Conservation (phyloP, 495 filamentous ascomycete species). For the Mytilinidion resinicola region DNA sequence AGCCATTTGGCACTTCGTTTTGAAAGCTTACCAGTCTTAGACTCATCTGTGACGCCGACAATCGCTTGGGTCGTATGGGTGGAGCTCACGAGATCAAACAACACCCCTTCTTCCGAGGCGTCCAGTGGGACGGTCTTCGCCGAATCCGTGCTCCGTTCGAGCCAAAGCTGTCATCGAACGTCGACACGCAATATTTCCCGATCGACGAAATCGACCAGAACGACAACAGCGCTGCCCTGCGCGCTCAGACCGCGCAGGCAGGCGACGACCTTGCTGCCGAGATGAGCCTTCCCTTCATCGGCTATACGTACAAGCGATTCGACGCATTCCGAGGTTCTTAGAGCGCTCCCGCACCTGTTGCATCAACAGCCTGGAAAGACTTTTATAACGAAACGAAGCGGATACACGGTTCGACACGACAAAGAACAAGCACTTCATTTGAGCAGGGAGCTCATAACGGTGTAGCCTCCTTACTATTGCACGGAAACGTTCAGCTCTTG, state of each 20-base stretch:
- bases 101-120: constrained; percentile 93
- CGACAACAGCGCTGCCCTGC: constrained; percentile 66
- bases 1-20: neutral
- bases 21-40: constrained; percentile 39
- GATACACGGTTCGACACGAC: too few relatives aligned
- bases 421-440: too few relatives aligned
- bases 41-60: constrained; percentile 84
- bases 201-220: constrained; percentile 95
- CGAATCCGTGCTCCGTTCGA: constrained; percentile 93
- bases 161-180: constrained; percentile 80
- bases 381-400: too few relatives aligned
- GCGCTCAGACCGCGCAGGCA: constrained; percentile 55
- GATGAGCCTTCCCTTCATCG: constrained; percentile 94
- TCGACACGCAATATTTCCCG: constrained; percentile 98
- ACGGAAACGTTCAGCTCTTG: too few relatives aligned
- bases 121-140: constrained; percentile 86
- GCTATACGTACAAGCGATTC: constrained; percentile 98
- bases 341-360: neutral
- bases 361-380: too few relatives aligned
- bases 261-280: constrained; percentile 64
- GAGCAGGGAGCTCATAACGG: too few relatives aligned
- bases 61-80: constrained; percentile 77
- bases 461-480: too few relatives aligned
- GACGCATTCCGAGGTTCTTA: constrained; percentile 59
- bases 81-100: constrained; percentile 74